Percentiles rank a stretch among this genome's conserved stretches.
Evolutionary conservation across 345 rosid genomes (phyloP).

Genomic region (Eucalyptus fibrosa): DNA sequence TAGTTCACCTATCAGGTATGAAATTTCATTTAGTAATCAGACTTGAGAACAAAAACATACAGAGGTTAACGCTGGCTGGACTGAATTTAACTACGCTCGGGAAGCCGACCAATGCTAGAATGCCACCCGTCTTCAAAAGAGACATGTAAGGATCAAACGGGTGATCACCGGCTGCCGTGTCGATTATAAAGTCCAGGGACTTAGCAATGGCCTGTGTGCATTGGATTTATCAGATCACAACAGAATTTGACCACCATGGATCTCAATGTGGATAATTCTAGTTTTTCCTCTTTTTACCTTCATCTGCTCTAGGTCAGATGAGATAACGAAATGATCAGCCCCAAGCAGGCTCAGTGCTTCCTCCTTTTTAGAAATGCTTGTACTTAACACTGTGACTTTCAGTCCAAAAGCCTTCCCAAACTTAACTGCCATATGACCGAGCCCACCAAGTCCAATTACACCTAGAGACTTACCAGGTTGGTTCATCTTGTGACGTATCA

Average conservation of each 20-base stretch:
- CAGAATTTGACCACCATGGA: too few species aligned
- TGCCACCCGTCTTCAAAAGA: constrained; percentile 55
- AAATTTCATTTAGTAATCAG: background rate
- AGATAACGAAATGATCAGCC: constrained; percentile 54
- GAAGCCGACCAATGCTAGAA: constrained; percentile 50
- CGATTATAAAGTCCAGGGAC: constrained; percentile 70
- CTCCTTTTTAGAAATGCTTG: constrained; percentile 68
- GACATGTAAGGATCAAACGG: constrained; percentile 70
- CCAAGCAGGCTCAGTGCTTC: constrained; percentile 65
- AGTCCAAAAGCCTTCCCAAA: constrained; percentile 93
- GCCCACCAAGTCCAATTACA: constrained; percentile 89
- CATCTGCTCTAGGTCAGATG: constrained; percentile 69
- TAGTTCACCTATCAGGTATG: background rate
- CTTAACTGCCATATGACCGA: constrained; percentile 97
- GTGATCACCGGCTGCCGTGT: constrained; percentile 82
- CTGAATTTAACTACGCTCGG: constrained; percentile 69
- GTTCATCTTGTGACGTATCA: constrained; percentile 74
- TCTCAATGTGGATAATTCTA: background rate
- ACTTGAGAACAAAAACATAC: background rate
- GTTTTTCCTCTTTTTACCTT: constrained; percentile 4
- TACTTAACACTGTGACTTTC: constrained; percentile 71
- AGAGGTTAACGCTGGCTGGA: constrained; percentile 49
- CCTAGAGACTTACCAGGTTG: constrained; percentile 75
- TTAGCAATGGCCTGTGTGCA: constrained; percentile 31
- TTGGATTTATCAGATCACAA: background rate